phyloP scores from a whole-genome alignment of 805 yeast genomes.

The Metschnikowia matae region DNA sequence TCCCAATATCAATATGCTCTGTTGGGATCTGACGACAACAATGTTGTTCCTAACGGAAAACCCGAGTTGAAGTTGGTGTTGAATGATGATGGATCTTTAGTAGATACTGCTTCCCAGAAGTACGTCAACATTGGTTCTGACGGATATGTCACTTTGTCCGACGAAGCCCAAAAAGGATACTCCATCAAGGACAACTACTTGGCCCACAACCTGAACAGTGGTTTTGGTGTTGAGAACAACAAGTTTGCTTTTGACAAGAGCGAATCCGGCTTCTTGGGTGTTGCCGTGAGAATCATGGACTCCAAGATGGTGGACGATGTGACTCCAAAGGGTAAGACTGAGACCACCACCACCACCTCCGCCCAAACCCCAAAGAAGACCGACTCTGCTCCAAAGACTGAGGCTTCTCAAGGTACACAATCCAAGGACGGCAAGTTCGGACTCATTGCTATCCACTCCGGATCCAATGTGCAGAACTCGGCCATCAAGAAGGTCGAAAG shows the following conservation, averaged over 20 bases:
- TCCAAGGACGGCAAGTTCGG: constrained; percentile 15
- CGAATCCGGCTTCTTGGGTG: constrained; percentile 4
- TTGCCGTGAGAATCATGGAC: constrained; percentile 7
- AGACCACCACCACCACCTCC: neutral
- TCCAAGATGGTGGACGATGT: constrained; percentile 3
- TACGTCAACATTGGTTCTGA: neutral
- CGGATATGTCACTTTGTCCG: neutral
- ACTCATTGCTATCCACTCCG: constrained; percentile 22
- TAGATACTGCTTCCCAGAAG: neutral
- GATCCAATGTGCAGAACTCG: constrained; percentile 23
- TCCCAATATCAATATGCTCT: neutral
- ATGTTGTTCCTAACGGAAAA: neutral
- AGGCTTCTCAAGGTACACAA: neutral
- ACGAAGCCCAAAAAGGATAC: neutral
- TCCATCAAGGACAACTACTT: neutral
- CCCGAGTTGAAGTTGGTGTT: neutral
- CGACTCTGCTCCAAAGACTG: too few species aligned
- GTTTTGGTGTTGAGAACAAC: neutral
- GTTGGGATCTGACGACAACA: neutral
- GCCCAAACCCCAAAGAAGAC: neutral
- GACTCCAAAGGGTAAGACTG: neutral
- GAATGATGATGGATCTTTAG: neutral
- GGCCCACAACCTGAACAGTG: constrained; percentile 2
- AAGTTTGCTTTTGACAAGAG: constrained; percentile 1
- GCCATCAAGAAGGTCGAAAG: constrained; percentile 26